phyloP scores from a whole-genome alignment of 352 stramenopile species.

The Globisporangium emineosum region DNA sequence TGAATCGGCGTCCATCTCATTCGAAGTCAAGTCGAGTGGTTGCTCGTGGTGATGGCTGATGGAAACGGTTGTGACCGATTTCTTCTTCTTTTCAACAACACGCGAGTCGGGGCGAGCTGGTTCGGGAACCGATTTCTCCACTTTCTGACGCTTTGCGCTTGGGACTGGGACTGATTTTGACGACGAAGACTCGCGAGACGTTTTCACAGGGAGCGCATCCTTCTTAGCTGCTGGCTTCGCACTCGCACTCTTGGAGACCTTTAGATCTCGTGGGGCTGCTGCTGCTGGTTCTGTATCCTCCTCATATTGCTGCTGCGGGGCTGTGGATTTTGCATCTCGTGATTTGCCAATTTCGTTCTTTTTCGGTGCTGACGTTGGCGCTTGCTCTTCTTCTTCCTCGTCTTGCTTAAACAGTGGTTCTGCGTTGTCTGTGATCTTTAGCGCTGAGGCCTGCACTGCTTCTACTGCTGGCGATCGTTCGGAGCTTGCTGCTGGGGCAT shows the following conservation, averaged over 20 bases:
- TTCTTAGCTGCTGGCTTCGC: neutral
- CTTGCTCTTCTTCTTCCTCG: neutral
- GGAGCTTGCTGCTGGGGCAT: neutral
- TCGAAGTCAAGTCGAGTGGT: neutral
- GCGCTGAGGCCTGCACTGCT: neutral
- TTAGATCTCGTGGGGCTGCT: neutral
- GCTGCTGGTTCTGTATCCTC: neutral
- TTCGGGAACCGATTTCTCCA: neutral
- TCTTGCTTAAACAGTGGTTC: neutral
- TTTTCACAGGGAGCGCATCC: neutral
- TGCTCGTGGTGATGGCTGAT: neutral
- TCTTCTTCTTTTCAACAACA: neutral
- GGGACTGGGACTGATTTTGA: neutral
- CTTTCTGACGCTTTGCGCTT: slow-evolving; percentile 1
- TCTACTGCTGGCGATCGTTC: neutral
- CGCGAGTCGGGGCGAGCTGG: neutral
- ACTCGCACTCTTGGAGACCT: neutral
- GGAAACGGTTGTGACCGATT: neutral
- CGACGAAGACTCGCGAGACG: neutral
- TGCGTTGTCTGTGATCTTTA: neutral
- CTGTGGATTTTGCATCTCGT: neutral
- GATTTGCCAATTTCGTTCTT: neutral
- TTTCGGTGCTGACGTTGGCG: neutral
- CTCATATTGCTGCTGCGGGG: neutral
- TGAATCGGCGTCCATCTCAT: slow-evolving; percentile 5